Percentiles rank a stretch among this genome's conserved stretches.
Conservation (phyloP, 192 early-diverging fungal species). For the Coemansia sp. region DNA sequence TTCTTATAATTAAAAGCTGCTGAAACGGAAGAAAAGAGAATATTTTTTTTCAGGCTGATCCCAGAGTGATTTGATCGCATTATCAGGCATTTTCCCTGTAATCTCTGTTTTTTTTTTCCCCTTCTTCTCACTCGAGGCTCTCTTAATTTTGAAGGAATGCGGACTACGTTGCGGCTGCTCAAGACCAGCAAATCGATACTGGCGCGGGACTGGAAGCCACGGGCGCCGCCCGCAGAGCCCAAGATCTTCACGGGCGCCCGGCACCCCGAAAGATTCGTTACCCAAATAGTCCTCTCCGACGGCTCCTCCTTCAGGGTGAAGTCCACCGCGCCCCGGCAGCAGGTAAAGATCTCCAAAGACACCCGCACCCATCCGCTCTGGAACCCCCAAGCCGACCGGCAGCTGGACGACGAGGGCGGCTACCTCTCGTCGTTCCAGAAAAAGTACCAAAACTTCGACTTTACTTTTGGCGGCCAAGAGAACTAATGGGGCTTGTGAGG, state of each 20-base stretch:
- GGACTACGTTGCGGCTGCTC: slow-evolving; percentile 10
- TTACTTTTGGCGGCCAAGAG: slow-evolving; percentile 8
- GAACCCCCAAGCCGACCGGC: slow-evolving; percentile 68
- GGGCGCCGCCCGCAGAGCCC: slow-evolving; percentile 2
- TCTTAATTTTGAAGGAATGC: slow-evolving; percentile 18
- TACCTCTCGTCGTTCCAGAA: slow-evolving; percentile 80
- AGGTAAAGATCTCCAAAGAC: slow-evolving; percentile 85
- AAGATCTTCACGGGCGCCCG: slow-evolving; percentile 7
- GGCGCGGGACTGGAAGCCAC: slow-evolving; percentile 47
- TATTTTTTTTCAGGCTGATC: too few relatives aligned
- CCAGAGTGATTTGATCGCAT: not conserved
- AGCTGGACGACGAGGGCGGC: slow-evolving; percentile 72
- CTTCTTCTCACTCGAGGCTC: not conserved
- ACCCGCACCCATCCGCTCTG: slow-evolving; percentile 91
- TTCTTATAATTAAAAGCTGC: slow-evolving; percentile 7
- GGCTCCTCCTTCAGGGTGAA: slow-evolving; percentile 81
- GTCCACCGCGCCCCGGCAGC: slow-evolving; percentile 80
- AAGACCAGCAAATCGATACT: slow-evolving; percentile 31
- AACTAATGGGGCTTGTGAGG: slow-evolving; percentile 1
- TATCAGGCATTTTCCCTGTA: not conserved
- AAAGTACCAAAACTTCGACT: slow-evolving; percentile 65
- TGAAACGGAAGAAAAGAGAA: slow-evolving; percentile 10
- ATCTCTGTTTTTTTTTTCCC: not conserved
- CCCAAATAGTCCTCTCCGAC: slow-evolving; percentile 84
- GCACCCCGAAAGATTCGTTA: slow-evolving; percentile 72